These are phyloP conservation scores for Metschnikowia orientalis DNA, from an alignment of 805 yeast genomes.

Conservation along the genomic window DNA sequence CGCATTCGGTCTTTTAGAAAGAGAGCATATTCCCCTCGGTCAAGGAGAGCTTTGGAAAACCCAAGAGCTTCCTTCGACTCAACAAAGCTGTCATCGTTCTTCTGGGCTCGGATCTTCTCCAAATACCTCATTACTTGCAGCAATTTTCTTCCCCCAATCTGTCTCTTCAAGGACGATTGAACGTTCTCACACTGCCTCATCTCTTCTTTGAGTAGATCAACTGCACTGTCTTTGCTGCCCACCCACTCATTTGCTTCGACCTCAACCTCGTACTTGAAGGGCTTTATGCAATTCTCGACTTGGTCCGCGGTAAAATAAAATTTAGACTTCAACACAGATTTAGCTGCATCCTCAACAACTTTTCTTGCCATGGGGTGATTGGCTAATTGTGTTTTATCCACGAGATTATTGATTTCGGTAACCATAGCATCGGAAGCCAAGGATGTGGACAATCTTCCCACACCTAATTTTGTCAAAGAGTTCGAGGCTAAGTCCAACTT, in stretches of 20 bases:
- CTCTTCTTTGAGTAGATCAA: conserved; percentile 74
- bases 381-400: conserved; percentile 68
- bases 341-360: conserved; percentile 81
- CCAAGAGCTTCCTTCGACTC: conserved; percentile 72
- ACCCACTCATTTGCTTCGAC: conserved; percentile 95
- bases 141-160: conserved; percentile 80
- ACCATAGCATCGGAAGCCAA: conserved; percentile 76
- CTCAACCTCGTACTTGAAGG: conserved; percentile 95
- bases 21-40: conserved; percentile 78
- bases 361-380: conserved; percentile 84
- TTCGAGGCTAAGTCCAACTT: conserved; percentile 82
- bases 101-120: conserved; percentile 43
- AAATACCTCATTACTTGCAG: conserved; percentile 76
- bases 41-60: conserved; percentile 69
- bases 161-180: conserved; percentile 52
- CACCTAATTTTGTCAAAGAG: conserved; percentile 84
- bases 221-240: conserved; percentile 72
- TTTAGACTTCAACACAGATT: conserved; percentile 68
- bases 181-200: conserved; percentile 72
- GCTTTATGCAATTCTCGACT: conserved; percentile 96
- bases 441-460: conserved; percentile 84
- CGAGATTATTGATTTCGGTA: conserved; percentile 70
- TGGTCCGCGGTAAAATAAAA: conserved; percentile 95
- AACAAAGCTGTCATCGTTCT: conserved; percentile 27
- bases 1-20: conserved; percentile 72